phyloP scores from a whole-genome alignment of 305 asterid species.

The Fraxinus albicans region DNA sequence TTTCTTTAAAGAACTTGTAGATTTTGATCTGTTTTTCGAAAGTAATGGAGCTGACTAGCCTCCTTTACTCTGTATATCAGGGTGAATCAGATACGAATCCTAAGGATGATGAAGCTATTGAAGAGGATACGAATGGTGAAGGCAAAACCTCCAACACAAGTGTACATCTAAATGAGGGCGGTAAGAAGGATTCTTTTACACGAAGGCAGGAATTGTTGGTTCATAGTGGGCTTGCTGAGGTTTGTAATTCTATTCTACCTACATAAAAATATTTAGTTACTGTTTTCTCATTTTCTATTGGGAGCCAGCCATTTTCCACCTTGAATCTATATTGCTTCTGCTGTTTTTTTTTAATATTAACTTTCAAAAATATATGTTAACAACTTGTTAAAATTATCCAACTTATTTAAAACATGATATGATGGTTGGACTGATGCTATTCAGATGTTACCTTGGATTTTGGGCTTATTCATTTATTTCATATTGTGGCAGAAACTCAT shows the following conservation, averaged over 20 bases:
- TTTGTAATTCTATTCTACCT: constrained; percentile 27
- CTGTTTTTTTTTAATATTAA: background rate
- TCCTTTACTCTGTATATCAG: constrained; percentile 33
- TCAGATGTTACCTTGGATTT: background rate
- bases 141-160: constrained; percentile 31
- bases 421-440: constrained; percentile 2
- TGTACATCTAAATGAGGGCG: constrained; percentile 49
- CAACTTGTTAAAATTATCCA: background rate
- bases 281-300: background rate
- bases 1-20: background rate
- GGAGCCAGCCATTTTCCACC: background rate
- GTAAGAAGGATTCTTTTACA: constrained; percentile 77
- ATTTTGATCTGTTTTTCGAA: constrained; percentile 13
- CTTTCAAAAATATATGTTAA: background rate
- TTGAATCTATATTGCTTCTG: background rate
- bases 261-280: background rate
- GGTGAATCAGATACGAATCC: constrained; percentile 29
- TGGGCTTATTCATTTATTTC: constrained; percentile 1
- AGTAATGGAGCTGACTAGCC: constrained; percentile 14
- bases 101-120: constrained; percentile 38
- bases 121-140: constrained; percentile 36
- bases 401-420: background rate
- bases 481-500: constrained; percentile 68
- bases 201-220: constrained; percentile 88
- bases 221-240: constrained; percentile 88